These are phyloP conservation scores for Dichotomocladium elegans DNA, from an alignment of 371 early-diverging fungal species.

Conservation along the genomic window DNA sequence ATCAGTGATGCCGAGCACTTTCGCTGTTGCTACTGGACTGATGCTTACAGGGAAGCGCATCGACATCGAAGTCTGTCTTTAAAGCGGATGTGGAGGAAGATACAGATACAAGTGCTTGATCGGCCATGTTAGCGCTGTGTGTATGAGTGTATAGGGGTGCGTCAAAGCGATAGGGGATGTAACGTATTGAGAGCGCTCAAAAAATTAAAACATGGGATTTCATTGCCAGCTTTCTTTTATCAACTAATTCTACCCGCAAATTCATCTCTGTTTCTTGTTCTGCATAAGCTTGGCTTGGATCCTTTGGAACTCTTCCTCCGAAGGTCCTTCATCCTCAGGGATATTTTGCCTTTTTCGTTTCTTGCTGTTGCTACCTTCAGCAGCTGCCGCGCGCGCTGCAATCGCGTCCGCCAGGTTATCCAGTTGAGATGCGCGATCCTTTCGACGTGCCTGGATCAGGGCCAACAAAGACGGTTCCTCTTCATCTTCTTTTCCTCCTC, in stretches of 20 bases:
- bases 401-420: slow-evolving; percentile 45
- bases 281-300: slow-evolving; percentile 48
- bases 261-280: slow-evolving; percentile 22
- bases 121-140: not conserved
- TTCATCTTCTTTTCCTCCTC: too few relatives aligned
- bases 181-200: not conserved
- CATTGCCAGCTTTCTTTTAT: too few relatives aligned
- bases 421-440: slow-evolving; percentile 38
- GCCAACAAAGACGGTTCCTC: slow-evolving; percentile 33
- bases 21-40: not conserved
- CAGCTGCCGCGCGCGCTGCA: slow-evolving; percentile 15
- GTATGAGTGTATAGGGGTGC: not conserved
- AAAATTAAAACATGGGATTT: too few relatives aligned
- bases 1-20: too few relatives aligned
- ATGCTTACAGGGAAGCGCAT: slow-evolving; percentile 40
- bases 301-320: slow-evolving; percentile 62
- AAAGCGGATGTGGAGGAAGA: slow-evolving; percentile 6
- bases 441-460: slow-evolving; percentile 40
- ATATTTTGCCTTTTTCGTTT: slow-evolving; percentile 6
- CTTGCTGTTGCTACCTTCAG: not conserved
- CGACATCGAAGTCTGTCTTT: slow-evolving; percentile 30
- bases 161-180: not conserved
- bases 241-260: not conserved
- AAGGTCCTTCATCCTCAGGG: slow-evolving; percentile 32
- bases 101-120: not conserved